A percentile compares a stretch with the other conserved stretches of the same genome.
phyloP scores from a whole-genome alignment of 495 filamentous ascomycete genomes.

The Astrocystis sublimbata region DNA sequence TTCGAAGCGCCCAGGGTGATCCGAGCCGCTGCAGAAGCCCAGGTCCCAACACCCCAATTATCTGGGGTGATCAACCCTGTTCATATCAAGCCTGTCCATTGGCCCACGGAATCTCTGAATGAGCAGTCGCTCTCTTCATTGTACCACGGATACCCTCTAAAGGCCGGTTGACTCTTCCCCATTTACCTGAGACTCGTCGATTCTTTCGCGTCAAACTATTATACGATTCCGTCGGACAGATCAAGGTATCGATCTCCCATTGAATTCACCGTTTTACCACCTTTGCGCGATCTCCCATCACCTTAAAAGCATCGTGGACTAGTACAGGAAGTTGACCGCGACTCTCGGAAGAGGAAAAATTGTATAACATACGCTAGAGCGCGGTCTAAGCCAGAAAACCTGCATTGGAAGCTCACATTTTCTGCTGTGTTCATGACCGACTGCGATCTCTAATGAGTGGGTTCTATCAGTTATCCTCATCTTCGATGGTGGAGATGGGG shows the following conservation, averaged over 20 bases:
- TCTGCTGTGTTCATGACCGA: not conserved
- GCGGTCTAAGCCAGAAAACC: not conserved
- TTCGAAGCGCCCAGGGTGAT: slow-evolving; percentile 20
- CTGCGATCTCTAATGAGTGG: slow-evolving; percentile 44
- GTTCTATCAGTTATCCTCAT: slow-evolving; percentile 50
- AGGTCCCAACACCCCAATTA: slow-evolving; percentile 20
- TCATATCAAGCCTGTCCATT: slow-evolving; percentile 13
- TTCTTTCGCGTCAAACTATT: not conserved
- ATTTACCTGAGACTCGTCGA: not conserved
- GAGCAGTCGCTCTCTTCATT: not conserved
- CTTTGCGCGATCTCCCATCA: not conserved
- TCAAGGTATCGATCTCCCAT: not conserved
- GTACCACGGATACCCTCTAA: not conserved
- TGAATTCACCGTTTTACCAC: not conserved
- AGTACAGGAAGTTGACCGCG: not conserved
- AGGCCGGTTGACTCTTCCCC: slow-evolving; percentile 4
- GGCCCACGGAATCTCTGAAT: slow-evolving; percentile 2
- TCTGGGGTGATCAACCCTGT: slow-evolving; percentile 17
- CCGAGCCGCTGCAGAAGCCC: slow-evolving; percentile 17
- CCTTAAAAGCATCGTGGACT: not conserved
- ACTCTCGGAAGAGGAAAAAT: not conserved
- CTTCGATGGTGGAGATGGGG: slow-evolving; percentile 47
- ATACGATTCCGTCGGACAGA: not conserved
- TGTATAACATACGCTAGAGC: slow-evolving; percentile 10
- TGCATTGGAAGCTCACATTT: not conserved